These are phyloP conservation scores for Agrostemma githago DNA, from an alignment of 148 eudicot genomes.

Conservation along the genomic window DNA sequence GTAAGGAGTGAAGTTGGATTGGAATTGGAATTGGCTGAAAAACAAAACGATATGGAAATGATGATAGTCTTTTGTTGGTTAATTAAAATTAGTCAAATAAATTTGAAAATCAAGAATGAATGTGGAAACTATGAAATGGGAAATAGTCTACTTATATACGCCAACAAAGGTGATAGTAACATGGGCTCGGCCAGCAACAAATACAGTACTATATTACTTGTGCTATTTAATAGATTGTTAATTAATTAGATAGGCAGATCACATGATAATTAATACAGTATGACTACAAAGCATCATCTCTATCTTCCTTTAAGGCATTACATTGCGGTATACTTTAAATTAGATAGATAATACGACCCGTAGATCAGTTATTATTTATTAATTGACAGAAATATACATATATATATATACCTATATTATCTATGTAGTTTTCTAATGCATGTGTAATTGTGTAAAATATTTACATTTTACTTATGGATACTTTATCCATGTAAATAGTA, in stretches of 20 bases:
- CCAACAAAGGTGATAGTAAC: conserved; percentile 6
- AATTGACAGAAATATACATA: not conserved
- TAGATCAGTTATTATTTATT: not conserved
- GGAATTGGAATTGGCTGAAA: not conserved
- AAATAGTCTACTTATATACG: not conserved
- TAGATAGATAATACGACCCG: not conserved
- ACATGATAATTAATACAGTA: not conserved
- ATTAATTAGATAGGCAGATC: not conserved
- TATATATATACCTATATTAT: not conserved
- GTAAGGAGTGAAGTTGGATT: too few relatives aligned
- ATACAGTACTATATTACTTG: not conserved
- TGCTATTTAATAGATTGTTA: not conserved
- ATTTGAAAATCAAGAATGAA: not conserved
- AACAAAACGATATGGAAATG: not conserved
- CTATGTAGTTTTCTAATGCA: too few relatives aligned
- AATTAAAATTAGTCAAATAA: not conserved
- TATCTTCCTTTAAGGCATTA: not conserved
- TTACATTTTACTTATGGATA: too few relatives aligned
- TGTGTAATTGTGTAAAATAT: too few relatives aligned
- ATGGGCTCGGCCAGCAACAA: not conserved
- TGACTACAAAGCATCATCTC: not conserved
- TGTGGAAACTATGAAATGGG: not conserved
- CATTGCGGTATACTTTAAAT: not conserved
- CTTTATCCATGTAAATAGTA: too few relatives aligned
- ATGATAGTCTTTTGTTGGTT: not conserved